These are phyloP conservation scores for Colletotrichum spaethianum DNA, from an alignment of 2,329 filamentous ascomycete genomes.

Conservation along the genomic window DNA sequence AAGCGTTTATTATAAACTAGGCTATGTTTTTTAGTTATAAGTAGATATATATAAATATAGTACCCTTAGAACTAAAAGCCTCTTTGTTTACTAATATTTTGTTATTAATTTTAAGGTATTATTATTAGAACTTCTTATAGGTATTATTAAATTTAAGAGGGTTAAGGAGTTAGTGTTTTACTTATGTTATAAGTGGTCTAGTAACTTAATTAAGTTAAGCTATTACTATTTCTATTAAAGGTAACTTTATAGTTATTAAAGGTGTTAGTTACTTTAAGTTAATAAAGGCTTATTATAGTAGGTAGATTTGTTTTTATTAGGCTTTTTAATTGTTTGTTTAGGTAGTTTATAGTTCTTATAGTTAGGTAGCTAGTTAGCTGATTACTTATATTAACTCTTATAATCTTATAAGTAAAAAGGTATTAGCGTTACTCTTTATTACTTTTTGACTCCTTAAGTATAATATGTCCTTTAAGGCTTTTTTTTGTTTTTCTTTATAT, in stretches of 20 bases:
- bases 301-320: not conserved
- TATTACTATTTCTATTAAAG: too few species aligned
- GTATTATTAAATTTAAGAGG: too few species aligned
- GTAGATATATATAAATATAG: too few species aligned
- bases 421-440: not conserved
- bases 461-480: not conserved
- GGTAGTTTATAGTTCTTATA: not conserved
- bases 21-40: too few species aligned
- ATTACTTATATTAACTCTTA: not conserved
- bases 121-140: too few species aligned
- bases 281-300: not conserved
- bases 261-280: not conserved
- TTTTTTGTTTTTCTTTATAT: not conserved
- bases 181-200: not conserved
- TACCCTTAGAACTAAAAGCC: too few species aligned
- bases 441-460: not conserved
- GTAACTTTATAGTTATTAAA: not conserved
- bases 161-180: too few species aligned
- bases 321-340: not conserved
- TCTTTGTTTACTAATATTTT: too few species aligned
- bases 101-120: too few species aligned
- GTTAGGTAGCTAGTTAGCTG: not conserved
- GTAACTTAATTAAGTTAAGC: not conserved
- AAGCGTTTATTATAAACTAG: too few species aligned
- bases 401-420: fast-evolving